These are phyloP conservation scores for Sporothrix brunneoviolacea DNA, from an alignment of 2,329 filamentous ascomycete genomes.

Conservation along the genomic window DNA sequence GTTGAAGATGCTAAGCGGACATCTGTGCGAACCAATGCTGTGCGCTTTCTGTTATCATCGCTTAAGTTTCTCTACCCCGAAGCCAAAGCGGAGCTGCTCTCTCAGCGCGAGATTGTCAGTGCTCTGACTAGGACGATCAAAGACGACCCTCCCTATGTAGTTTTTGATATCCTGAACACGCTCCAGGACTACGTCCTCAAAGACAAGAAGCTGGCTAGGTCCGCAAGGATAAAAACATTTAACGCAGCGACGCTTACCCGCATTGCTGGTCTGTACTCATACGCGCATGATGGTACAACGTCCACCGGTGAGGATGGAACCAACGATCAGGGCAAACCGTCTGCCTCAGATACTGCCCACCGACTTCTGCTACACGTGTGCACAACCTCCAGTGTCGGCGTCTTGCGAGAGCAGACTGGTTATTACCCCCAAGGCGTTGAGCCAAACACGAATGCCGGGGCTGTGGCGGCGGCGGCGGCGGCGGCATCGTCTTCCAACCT, in stretches of 20 bases:
- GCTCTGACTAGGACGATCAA: constrained; percentile 70
- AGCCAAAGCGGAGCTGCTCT: constrained; percentile 76
- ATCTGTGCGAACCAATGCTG: constrained; percentile 74
- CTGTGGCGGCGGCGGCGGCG: neutral
- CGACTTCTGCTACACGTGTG: constrained; percentile 69
- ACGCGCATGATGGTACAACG: constrained; percentile 56
- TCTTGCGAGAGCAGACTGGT: constrained; percentile 70
- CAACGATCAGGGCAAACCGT: constrained; percentile 33
- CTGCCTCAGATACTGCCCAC: constrained; percentile 64
- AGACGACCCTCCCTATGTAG: constrained; percentile 68
- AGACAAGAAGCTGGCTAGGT: constrained; percentile 66
- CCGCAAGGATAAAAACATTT: constrained; percentile 68
- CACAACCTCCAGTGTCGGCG: constrained; percentile 64
- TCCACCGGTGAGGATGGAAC: constrained; percentile 31
- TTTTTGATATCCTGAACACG: constrained; percentile 66
- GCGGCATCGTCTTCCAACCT: neutral
- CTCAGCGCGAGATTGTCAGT: constrained; percentile 63
- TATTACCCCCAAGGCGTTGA: constrained; percentile 72
- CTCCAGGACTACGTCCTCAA: constrained; percentile 66
- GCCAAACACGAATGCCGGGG: constrained; percentile 34
- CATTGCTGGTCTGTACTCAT: constrained; percentile 64
- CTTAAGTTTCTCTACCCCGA: constrained; percentile 71
- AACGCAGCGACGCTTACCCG: constrained; percentile 67
- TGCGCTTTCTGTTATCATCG: constrained; percentile 72
- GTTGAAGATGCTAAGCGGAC: constrained; percentile 63